Evolutionary conservation across 257 asterid genomes (phyloP).

Genomic region (Anisodus tanguticus): DNA sequence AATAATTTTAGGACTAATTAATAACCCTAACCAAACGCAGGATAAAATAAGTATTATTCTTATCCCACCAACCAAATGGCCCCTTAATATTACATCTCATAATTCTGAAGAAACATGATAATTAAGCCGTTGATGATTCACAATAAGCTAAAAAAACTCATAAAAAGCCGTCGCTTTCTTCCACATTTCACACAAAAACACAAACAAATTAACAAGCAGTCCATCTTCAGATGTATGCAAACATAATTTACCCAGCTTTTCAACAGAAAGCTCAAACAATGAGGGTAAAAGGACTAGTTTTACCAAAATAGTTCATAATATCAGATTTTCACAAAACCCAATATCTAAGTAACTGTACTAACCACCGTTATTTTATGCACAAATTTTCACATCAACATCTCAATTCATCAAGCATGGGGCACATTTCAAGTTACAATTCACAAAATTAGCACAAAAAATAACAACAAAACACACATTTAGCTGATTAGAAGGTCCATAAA

Average conservation of each 20-base stretch:
- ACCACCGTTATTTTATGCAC: slow-evolving; percentile 58
- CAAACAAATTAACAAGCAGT: slow-evolving; percentile 33
- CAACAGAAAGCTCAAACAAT: slow-evolving; percentile 40
- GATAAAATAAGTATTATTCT: no score
- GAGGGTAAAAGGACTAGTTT: slow-evolving; percentile 33
- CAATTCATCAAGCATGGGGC: slow-evolving; percentile 27
- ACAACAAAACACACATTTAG: neutral
- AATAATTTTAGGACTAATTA: no score
- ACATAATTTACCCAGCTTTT: slow-evolving; percentile 40
- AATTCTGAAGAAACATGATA: slow-evolving; percentile 41
- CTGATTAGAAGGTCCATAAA: slow-evolving; percentile 19
- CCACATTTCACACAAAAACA: slow-evolving; percentile 34
- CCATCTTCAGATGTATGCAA: slow-evolving; percentile 43
- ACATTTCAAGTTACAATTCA: neutral
- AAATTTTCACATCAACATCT: slow-evolving; percentile 26
- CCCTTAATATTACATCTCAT: slow-evolving; percentile 44
- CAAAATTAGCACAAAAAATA: slow-evolving; percentile 18
- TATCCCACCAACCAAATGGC: no score
- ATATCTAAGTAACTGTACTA: slow-evolving; percentile 34
- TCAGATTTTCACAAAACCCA: slow-evolving; percentile 34
- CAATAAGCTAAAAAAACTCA: slow-evolving; percentile 44
- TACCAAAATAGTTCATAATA: slow-evolving; percentile 27
- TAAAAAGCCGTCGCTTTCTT: slow-evolving; percentile 39
- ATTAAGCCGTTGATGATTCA: slow-evolving; percentile 36
- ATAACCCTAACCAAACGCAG: no score